Conservation (phyloP, 441 rosid genomes). For the Corymbia calophylla region DNA sequence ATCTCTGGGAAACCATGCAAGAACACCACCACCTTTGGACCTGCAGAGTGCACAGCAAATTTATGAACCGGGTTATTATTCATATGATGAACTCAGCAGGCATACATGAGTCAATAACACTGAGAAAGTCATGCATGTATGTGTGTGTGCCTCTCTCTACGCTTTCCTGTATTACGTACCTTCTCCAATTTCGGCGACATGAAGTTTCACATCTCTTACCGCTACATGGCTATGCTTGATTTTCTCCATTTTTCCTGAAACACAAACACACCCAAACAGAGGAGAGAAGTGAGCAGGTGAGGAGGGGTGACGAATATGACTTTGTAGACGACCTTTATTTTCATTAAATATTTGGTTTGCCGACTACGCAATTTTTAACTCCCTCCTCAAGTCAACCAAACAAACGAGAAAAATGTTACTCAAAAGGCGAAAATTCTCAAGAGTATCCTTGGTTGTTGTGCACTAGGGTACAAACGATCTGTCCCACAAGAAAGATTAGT, state of each 20-base stretch:
- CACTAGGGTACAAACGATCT: background rate
- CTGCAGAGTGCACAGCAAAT: background rate
- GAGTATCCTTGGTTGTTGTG: background rate
- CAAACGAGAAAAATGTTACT: too few species aligned
- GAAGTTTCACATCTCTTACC: slow-evolving; percentile 27
- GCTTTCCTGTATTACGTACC: background rate
- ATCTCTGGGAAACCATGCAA: slow-evolving; percentile 13
- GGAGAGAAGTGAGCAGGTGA: background rate
- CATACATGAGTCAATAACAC: background rate
- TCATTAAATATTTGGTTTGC: background rate
- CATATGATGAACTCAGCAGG: background rate
- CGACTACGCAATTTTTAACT: background rate
- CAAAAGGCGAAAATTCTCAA: background rate
- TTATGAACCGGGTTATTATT: background rate
- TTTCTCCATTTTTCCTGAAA: background rate
- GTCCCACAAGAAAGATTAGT: background rate
- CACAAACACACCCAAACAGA: background rate
- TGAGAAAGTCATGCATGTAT: background rate
- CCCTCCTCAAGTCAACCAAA: background rate
- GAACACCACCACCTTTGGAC: slow-evolving; percentile 16
- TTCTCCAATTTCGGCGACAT: slow-evolving; percentile 28
- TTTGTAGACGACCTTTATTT: background rate
- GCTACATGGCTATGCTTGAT: background rate
- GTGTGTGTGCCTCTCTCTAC: background rate
- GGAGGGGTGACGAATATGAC: background rate